Evolutionary conservation across 1,284 basidiomycete species (phyloP), one percentile per base, ranked within the genome.

Genomic region (Ganoderma meredithae): DNA sequence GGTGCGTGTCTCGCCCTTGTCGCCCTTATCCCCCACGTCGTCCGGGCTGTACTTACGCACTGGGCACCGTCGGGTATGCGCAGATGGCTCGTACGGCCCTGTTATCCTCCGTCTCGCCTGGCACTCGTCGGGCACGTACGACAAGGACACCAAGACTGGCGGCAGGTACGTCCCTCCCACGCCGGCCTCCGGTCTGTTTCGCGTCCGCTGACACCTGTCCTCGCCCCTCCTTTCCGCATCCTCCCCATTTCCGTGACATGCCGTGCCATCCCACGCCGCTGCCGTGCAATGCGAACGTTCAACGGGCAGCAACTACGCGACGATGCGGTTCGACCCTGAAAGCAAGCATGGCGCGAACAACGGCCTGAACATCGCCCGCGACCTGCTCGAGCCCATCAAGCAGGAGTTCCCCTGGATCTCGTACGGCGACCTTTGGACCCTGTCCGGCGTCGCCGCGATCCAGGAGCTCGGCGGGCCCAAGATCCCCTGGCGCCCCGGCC

Each of bases 351-450:
- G 87, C 58, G 97, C 96, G 65, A 99, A 99, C 83, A 90, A 89
- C 66, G 96, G 97, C 70, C 85, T 98, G 67, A 79, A 92, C 71
- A 80, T 95, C 67, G 97, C 96, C 25, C 94, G 97, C 66, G 86
- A 83, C 15, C 83, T 96, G 74, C 90, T 98, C 88, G 94, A 98
- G 79, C 89, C 92, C 69, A 82, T 99, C 79, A 97, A 99, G 84
- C 79, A 90, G 70, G 87, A 96, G 73, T 91, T 90, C 80, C 87
- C 90, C 0, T 97, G 95, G 95, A 97, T 98, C 77, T 92, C 89
- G 67, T 98, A 97, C 79, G 95, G 96, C 74, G 96, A 97, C 77
- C 85, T 97, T 65, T 97, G 96, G 96, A 98, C 95, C 27, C 90
- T 98, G 56, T 96, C 84, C 68, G 96, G 96, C 77, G 94, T 95